phyloP scores from a whole-genome alignment of 768 basidiomycete species.

The Gymnopilus dilepis region DNA sequence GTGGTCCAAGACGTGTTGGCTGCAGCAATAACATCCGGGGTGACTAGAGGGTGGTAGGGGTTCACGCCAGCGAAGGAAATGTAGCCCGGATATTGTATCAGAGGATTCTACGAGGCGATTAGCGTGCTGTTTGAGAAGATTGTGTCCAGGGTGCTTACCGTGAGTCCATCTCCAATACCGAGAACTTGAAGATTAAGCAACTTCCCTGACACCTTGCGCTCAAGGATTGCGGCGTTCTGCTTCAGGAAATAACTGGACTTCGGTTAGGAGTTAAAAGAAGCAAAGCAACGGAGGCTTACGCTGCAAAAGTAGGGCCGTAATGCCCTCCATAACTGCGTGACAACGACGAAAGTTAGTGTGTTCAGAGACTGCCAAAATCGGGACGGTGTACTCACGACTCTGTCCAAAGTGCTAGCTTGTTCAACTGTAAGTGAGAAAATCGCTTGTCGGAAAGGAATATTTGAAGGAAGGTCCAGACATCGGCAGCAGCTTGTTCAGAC shows the following conservation, averaged over 20 bases:
- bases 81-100: constrained; percentile 61
- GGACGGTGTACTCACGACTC: constrained; percentile 48
- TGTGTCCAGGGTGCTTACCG: constrained; percentile 40
- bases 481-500: constrained; percentile 56
- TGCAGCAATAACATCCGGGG: constrained; percentile 39
- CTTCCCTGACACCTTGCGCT: constrained; percentile 48
- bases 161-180: constrained; percentile 67
- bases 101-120: constrained; percentile 19
- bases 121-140: too few species aligned
- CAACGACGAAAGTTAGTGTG: not conserved
- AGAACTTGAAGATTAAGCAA: constrained; percentile 62
- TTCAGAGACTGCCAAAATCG: not conserved
- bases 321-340: constrained; percentile 66
- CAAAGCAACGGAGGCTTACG: constrained; percentile 32
- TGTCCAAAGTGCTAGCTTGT: constrained; percentile 64
- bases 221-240: constrained; percentile 61
- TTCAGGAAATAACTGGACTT: constrained; percentile 52
- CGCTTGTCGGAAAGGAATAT: constrained; percentile 62
- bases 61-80: constrained; percentile 59
- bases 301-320: constrained; percentile 71
- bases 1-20: constrained; percentile 50
- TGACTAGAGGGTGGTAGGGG: constrained; percentile 61
- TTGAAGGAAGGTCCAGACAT: constrained; percentile 68
- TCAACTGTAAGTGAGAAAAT: constrained; percentile 51
- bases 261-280: not conserved